Evolutionary conservation across 176 grass and related monocot genomes (phyloP).

Genomic region (Eleusine indica): DNA sequence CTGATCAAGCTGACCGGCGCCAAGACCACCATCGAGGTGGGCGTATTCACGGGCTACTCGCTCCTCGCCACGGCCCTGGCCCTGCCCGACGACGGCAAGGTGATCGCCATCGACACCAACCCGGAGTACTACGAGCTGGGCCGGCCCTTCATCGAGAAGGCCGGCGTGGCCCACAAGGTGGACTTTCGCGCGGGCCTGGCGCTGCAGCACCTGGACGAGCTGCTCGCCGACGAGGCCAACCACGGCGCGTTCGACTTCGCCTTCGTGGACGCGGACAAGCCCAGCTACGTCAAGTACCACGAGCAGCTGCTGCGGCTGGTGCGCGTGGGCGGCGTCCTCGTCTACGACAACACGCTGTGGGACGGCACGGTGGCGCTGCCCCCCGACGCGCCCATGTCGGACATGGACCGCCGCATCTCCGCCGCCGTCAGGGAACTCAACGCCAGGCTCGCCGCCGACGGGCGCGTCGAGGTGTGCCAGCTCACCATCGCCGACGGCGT

Average conservation of each 20-base stretch:
- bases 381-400: slow-evolving; percentile 29
- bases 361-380: slow-evolving; percentile 50
- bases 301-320: slow-evolving; percentile 49
- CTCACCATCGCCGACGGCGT: slow-evolving; percentile 65
- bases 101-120: neutral
- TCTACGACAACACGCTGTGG: slow-evolving; percentile 81
- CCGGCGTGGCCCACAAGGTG: slow-evolving; percentile 8
- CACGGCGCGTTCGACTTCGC: slow-evolving; percentile 60
- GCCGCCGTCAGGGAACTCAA: slow-evolving; percentile 40
- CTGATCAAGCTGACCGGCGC: slow-evolving; percentile 53
- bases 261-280: slow-evolving; percentile 74
- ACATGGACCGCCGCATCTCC: neutral
- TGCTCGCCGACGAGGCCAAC: slow-evolving; percentile 53
- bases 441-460: slow-evolving; percentile 22
- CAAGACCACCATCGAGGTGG: slow-evolving; percentile 64
- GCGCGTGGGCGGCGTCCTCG: slow-evolving; percentile 50
- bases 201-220: slow-evolving; percentile 40
- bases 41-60: slow-evolving; percentile 63
- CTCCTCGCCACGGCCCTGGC: neutral
- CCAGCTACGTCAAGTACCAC: slow-evolving; percentile 62
- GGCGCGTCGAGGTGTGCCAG: slow-evolving; percentile 58
- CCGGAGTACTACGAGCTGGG: neutral
- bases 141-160: slow-evolving; percentile 40
- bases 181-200: neutral
- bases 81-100: neutral